Base-by-base conservation (phyloP, 2,329 filamentous ascomycete genomes). In the Neopestalotiopsis rosae region DNA sequence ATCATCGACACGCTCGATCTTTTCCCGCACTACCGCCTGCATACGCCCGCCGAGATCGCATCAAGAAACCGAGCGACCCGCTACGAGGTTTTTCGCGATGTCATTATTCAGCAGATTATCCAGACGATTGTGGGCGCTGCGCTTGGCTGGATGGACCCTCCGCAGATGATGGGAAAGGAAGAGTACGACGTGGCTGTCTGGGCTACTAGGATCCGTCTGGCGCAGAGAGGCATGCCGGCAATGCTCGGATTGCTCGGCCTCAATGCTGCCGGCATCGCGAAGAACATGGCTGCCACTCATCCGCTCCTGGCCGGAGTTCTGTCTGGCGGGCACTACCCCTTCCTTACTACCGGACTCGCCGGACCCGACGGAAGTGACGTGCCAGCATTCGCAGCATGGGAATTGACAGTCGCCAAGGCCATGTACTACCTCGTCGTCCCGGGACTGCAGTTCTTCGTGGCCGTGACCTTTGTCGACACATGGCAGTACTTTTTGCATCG, bases 401-500 rank as follows among this genome's bases (percentile, higher is more conserved):
- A 98, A 81, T 77, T 97, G 58, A 72, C 86, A 38, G 81, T 89
- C 42, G 96, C 94, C 57, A 92, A 91, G 80, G 84, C 88, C 70
- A 89, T 97, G 72, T 98, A 98, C 84, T 92, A 93, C 86, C 82
- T 90, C 71, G 78, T 91, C 52, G 87, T 98, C 71, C 96, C 96
- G 0, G 87, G 84, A 3, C 67, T 95, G 63, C 95, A 98, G 79
- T 93, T 97, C 77, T 82, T 88, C 69, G 76, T 93, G 64, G 96
- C 91, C 30, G 88, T 95, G 70, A 83, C 89, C 72, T 85, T 97
- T 72, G 88, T 98, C 74, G 96, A 99, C 82, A 96, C 94, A 59
- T 99, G 96, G 96, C 95, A 99, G 80, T 99, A 99, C 83, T 97
- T 98, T 82, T 87, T 95, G 76, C 96, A 99, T 82, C 94, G 96